Conservation (phyloP, 2,329 filamentous ascomycete species). For the Fusarium sublunatum region DNA sequence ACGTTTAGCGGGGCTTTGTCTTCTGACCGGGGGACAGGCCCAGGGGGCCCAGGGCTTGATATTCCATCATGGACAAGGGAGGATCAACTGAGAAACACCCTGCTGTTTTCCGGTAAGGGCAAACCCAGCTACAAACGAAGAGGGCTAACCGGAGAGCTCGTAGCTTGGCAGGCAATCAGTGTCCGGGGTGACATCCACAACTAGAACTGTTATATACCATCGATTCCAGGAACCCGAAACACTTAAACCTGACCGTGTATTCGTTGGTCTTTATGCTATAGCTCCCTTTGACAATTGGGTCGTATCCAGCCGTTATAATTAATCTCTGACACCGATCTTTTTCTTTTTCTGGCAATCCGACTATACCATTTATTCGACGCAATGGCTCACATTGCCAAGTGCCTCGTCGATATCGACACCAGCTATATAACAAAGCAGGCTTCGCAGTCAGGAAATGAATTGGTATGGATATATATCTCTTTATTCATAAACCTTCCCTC, state of each 20-base stretch:
- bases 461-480: conserved; percentile 51
- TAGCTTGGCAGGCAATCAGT: conserved; percentile 40
- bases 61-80: conserved; percentile 41
- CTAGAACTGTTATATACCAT: conserved; percentile 45
- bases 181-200: conserved; percentile 43
- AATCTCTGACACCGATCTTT: conserved; percentile 43
- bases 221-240: conserved; percentile 46
- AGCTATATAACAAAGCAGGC: conserved; percentile 64
- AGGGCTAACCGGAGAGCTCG: conserved; percentile 33
- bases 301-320: conserved; percentile 38
- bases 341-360: conserved; percentile 38
- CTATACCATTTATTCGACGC: conserved; percentile 43
- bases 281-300: conserved; percentile 35
- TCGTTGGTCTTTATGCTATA: conserved; percentile 40
- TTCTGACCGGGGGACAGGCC: conserved; percentile 23
- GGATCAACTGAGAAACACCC: conserved; percentile 34
- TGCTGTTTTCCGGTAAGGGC: conserved; percentile 31
- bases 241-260: conserved; percentile 37
- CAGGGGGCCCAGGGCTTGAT: conserved; percentile 27
- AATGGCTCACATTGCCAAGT: conserved; percentile 73
- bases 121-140: conserved; percentile 40
- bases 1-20: conserved; percentile 27
- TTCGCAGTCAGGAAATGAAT: conserved; percentile 58
- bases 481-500: conserved; percentile 19
- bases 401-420: conserved; percentile 63